Base-by-base conservation (phyloP, 768 basidiomycete genomes). In the Kwoniella dejecticola region DNA sequence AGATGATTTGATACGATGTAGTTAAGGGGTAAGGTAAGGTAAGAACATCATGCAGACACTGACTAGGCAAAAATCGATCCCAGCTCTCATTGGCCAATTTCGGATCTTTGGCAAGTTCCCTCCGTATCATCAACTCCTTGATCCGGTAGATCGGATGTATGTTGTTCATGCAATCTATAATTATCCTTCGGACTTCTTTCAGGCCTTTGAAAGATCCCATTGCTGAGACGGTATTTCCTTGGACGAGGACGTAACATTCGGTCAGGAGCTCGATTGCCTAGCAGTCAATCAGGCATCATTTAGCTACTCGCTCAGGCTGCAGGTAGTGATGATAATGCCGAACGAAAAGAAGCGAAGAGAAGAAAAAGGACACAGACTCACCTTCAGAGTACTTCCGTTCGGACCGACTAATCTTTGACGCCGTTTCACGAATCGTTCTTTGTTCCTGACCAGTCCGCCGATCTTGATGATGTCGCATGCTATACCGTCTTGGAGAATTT, bases 101-200 rank as follows among this genome's bases (percentile, higher is more conserved):
- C 4, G 96, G 95, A 74, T 99, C 96, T 81, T 98, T 98, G 23
- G 95, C 92, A 4, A 99, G 84, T 80, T 99, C 96, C 45, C 95
- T 88, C 55, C 91, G 87, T 70, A 99, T 93, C 96, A 99, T 99
- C 27, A 99, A 84, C 80, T 98, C 96, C 93, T 99, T 99, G 80
- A 99, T 99, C 70, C 93, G 88, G 77, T 99, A 99, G 75, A 99
- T 98, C 1, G 96, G 96, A 75, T 99, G 96, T 55, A 98, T 89
- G 77, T 99, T 99, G 81, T 89, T 93, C 96, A 99, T 98, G 82
- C 96, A 99, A 75, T 99, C 96, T 41, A 97, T 79, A n/a, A 99
- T 86, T 64, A 98, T 97, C 69, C 94, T 81, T 60, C 96, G 84
- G 11, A 99, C 95, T 79, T 99, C 96, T 78, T 97, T 98, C 19